Base-by-base conservation (phyloP, 2,329 filamentous ascomycete genomes). In the Aspergillus clavatus region DNA sequence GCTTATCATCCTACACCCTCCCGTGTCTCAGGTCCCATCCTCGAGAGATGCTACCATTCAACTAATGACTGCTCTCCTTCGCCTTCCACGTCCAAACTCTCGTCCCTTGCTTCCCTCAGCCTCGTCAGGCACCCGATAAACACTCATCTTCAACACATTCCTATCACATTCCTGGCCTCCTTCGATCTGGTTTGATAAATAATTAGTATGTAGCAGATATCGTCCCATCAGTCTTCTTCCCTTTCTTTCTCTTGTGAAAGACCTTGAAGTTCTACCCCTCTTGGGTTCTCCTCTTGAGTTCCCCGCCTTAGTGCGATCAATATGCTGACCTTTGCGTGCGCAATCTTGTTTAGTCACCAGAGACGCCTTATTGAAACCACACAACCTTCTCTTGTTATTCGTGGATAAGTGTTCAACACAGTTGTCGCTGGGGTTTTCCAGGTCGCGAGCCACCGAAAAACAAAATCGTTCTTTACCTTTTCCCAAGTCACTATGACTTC, bases 401-500 rank as follows among this genome's bases (percentile, higher is more conserved):
- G 45, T 53, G 43, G 43, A 46, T 46, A 46, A 26, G 39, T 38
- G 43, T 46, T 48, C 49, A 48, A 44, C 52, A 19, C 47, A 31
- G n/a, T n/a, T 39, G 51, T 50, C 46, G 35, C 43, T 27, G 27
- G 47, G 53, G 46, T 42, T 43, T 49, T 50, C 51, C 58, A 54
- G 38, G 43, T 39, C 40, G 48, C 42, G 38, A 56, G 56, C 54
- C 41, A 57, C 48, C n/a, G n/a, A n/a, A n/a, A n/a, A n/a, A n/a
- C n/a, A n/a, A n/a, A n/a, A n/a, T n/a, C n/a, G n/a, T n/a, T n/a
- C n/a, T n/a, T n/a, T n/a, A n/a, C n/a, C n/a, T n/a, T n/a, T n/a
- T n/a, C n/a, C n/a, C n/a, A n/a, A n/a, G 62, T 52, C 58, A 72
- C 62, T 58, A 80, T 82, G 77, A 72, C 79, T 54, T 70, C 75